Base-by-base conservation (phyloP, 805 yeast species). In the Lipomyces kockii region DNA sequence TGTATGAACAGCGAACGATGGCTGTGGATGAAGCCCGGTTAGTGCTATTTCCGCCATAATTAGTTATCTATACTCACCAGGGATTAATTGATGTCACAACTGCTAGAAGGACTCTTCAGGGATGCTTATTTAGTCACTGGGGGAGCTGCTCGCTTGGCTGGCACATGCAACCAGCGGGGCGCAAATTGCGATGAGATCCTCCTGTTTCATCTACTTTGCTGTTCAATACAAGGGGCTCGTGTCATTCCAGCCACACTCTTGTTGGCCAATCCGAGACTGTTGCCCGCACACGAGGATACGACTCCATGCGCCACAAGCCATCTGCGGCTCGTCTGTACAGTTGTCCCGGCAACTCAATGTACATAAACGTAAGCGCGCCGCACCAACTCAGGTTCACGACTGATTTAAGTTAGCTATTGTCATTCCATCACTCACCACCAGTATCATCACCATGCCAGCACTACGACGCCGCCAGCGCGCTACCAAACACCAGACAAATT, bases 391-490 rank as follows among this genome's bases (percentile, higher is more conserved):
- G 29, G 17, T 20, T 32, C 56, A 22, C 11, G 35, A n/a, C 43
- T n/a, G 20, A 35, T n/a, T n/a, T 51, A 9, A 11, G 17, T 14
- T 5, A 27, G 34, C 2, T 25, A 25, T 14, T 22, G 7, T 27
- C 37, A n/a, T 27, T n/a, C 14, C 43, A 8, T 14, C 25, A 11
- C 20, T n/a, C 14, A n/a, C 34, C 22, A 54, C 43, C 17, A 3
- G 39, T n/a, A 11, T 29, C 32, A 29, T 37, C 17, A 43, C 34
- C 20, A 64, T 64, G 67, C 58, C 64, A 14, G 63, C 67, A 12
- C 49, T 60, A 17, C 63, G 63, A 17, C 60, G 67, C 2, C 61
- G 62, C 20, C 67, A 55, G 27, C 63, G 67, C 6, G 57, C 37
- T 7, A 20, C 51, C 4, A 56, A 51, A 32, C 49, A 6, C 49